Conservation (phyloP, 2,329 filamentous ascomycete genomes). For the Claviceps maximensis region DNA sequence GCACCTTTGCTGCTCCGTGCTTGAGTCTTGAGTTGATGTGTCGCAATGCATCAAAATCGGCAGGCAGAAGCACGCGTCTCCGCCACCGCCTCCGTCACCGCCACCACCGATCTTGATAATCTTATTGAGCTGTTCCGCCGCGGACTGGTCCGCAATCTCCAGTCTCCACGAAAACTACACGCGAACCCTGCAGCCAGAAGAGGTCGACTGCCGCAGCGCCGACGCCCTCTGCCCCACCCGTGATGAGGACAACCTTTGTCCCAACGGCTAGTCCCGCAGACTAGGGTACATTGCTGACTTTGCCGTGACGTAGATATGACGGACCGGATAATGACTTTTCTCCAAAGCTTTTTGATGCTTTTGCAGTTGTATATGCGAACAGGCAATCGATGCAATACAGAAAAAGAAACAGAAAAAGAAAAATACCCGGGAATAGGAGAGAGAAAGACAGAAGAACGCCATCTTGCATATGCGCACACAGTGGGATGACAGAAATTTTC, state of each 20-base stretch:
- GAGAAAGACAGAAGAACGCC: too few species aligned
- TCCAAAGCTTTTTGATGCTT: too few species aligned
- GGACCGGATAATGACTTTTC: too few species aligned
- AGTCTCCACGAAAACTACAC: slow-evolving; percentile 31
- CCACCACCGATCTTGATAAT: slow-evolving; percentile 3
- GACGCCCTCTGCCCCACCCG: slow-evolving; percentile 32
- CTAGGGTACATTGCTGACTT: slow-evolving; percentile 27
- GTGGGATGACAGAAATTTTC: too few species aligned
- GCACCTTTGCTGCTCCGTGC: slow-evolving; percentile 19
- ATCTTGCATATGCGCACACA: too few species aligned
- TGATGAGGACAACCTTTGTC: slow-evolving; percentile 30
- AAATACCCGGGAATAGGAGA: too few species aligned
- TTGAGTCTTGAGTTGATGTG: slow-evolving; percentile 24
- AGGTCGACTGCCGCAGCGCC: slow-evolving; percentile 29
- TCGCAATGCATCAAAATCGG: slow-evolving; percentile 30
- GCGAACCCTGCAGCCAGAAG: slow-evolving; percentile 30
- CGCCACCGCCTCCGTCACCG: neutral
- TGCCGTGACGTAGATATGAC: neutral
- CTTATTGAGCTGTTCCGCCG: slow-evolving; percentile 17
- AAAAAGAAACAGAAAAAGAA: too few species aligned
- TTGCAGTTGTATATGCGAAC: too few species aligned
- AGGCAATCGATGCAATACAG: too few species aligned
- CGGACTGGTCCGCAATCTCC: slow-evolving; percentile 13
- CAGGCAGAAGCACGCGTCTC: slow-evolving; percentile 7
- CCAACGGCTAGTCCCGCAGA: slow-evolving; percentile 22